Evolutionary conservation across 306 rosid species (phyloP).

Genomic region (Biancaea sappan): DNA sequence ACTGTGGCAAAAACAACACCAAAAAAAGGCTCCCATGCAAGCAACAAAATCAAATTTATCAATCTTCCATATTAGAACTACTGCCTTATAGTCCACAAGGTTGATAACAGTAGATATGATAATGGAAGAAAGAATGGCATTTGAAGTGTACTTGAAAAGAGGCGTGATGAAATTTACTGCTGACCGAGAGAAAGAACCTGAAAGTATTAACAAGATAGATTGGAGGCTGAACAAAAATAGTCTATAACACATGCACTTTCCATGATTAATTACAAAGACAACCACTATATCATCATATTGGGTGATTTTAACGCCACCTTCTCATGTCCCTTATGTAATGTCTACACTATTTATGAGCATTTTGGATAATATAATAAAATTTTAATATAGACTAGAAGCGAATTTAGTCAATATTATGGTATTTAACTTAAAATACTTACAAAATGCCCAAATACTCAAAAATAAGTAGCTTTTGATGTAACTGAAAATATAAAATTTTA

Average conservation of each 20-base stretch:
- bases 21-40: slow-evolving; percentile 95
- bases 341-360: too few species aligned
- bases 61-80: slow-evolving; percentile 82
- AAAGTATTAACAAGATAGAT: slow-evolving; percentile 30
- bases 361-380: too few species aligned
- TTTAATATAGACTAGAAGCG: too few species aligned
- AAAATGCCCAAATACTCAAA: too few species aligned
- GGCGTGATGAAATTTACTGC: slow-evolving; percentile 94
- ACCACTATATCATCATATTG: not conserved
- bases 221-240: slow-evolving; percentile 16
- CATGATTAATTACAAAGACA: not conserved
- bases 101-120: slow-evolving; percentile 86
- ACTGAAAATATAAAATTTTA: too few species aligned
- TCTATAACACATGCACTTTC: not conserved
- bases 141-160: slow-evolving; percentile 91
- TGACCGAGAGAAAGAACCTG: slow-evolving; percentile 97
- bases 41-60: slow-evolving; percentile 92
- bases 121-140: slow-evolving; percentile 87
- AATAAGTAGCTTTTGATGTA: too few species aligned
- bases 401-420: too few species aligned
- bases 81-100: slow-evolving; percentile 83
- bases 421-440: too few species aligned
- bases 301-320: not conserved
- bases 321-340: not conserved
- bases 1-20: slow-evolving; percentile 80